A percentile compares a stretch with the other conserved stretches of the same genome.
These are phyloP conservation scores for Heterobasidion irregulare DNA, from an alignment of 1,284 basidiomycete species.

Conservation along the genomic window DNA sequence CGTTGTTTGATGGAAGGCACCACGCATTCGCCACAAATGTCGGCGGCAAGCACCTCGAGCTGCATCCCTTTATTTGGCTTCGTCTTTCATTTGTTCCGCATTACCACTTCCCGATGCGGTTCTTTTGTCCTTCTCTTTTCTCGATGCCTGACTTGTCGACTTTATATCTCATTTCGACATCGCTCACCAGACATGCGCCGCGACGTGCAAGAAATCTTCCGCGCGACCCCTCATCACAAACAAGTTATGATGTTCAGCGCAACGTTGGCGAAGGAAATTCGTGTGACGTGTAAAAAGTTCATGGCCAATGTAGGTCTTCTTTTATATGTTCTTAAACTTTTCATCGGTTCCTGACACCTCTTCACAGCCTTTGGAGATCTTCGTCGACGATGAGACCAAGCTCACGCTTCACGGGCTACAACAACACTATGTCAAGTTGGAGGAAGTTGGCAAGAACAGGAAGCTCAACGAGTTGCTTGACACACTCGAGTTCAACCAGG, in stretches of 20 bases:
- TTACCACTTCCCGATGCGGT: background rate
- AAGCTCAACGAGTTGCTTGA: conserved; percentile 97
- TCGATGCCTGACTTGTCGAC: conserved; percentile 32
- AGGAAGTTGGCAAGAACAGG: conserved; percentile 94
- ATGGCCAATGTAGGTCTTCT: conserved; percentile 86
- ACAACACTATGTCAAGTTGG: conserved; percentile 97
- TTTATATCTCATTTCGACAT: conserved; percentile 56
- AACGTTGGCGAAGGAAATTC: conserved; percentile 94
- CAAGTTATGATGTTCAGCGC: conserved; percentile 99
- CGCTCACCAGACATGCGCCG: conserved; percentile 96
- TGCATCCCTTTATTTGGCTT: conserved; percentile 38
- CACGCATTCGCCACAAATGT: background rate
- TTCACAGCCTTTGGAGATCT: conserved; percentile 92
- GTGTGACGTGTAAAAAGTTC: conserved; percentile 98
- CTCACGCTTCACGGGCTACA: conserved; percentile 97
- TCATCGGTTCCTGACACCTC: conserved; percentile 3
- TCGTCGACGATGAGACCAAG: conserved; percentile 99
- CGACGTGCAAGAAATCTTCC: conserved; percentile 99
- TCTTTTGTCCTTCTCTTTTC: conserved; percentile 11
- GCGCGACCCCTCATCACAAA: conserved; percentile 99
- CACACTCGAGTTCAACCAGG: conserved; percentile 98
- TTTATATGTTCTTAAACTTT: conserved; percentile 1
- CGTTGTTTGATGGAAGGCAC: background rate
- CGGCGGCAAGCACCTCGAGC: conserved; percentile 5
- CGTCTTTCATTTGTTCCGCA: conserved; percentile 1